Evolutionary conservation across 495 filamentous ascomycete species (phyloP), one percentile per base, ranked within the genome.

Genomic region (Chaetomium fimeti): DNA sequence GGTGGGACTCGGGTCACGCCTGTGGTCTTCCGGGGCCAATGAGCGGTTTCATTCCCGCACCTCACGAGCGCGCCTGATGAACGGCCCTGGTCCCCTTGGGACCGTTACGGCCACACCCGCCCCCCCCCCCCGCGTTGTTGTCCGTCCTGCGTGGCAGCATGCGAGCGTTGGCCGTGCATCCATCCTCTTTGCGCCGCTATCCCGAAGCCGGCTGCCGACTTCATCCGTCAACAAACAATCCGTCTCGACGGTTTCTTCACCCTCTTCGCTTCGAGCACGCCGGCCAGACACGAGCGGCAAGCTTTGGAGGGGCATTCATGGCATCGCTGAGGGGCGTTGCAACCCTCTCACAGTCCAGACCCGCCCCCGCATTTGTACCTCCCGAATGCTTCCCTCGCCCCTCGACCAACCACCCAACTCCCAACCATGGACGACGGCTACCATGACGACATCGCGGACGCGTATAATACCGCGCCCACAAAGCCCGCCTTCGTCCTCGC

Each of bases 81-180:
- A 47, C 13, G 36, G 43, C 36, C 55, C 55, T 57, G 55, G 13
- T 48, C 57, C 3, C 22, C 22, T 36, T 36, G 16, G 40, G 24
- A 3, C 24, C 38, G 32, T 45, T 27, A 7, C 22, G 57, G 16
- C 22, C 25, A 24, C 18, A 42, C 56, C 43, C 43, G 57, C 6
- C 3, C 57, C 45, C 45, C 45, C n/a, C 45, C n/a, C n/a, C n/a
- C n/a, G n/a, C n/a, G n/a, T n/a, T n/a, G 45, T 8, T 49, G 43
- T 60, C 43, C 57, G 43, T 60, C 27, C 57, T 49, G 42, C 43
- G 27, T 49, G 57, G 55, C 22, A 42, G 57, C 57, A 60, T 49
- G 57, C 38, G 57, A 60, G 57, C 57, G 32, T 45, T 59, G 42
- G 56, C 36, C 11, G 11, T 45, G 38, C 56, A 58, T 45, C 32